A percentile compares a stretch with the other conserved stretches of the same genome.
Evolutionary conservation across 208 protist species (phyloP).

Genomic region (Sergeia podlipaevii): DNA sequence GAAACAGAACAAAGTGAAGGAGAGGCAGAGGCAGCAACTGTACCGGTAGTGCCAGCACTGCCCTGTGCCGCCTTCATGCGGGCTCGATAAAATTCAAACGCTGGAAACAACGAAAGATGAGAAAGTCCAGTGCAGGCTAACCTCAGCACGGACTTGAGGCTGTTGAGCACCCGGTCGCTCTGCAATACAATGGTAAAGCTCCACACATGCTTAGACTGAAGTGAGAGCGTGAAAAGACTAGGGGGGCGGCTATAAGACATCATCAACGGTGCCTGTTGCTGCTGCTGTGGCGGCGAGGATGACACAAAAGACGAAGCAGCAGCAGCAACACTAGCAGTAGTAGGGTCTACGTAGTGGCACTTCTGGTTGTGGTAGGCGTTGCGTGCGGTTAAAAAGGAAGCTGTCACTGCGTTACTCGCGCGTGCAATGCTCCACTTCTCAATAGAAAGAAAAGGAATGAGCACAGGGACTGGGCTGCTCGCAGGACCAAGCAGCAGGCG

Average conservation of each 20-base stretch:
- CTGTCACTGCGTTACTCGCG: slow-evolving; percentile 11
- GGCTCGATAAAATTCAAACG: too few relatives aligned
- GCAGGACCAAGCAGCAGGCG: slow-evolving; percentile 12
- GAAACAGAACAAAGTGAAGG: too few relatives aligned
- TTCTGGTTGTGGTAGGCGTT: slow-evolving; percentile 13
- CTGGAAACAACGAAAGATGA: too few relatives aligned
- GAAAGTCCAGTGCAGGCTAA: too few relatives aligned
- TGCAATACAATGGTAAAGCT: slow-evolving; percentile 22
- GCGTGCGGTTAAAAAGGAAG: slow-evolving; percentile 5
- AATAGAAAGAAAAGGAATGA: slow-evolving; percentile 53
- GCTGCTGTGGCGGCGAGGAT: slow-evolving; percentile 6
- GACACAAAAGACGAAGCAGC: too few relatives aligned
- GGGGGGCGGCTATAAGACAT: slow-evolving; percentile 1
- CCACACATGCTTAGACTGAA: slow-evolving; percentile 49
- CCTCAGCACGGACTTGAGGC: slow-evolving; percentile 14
- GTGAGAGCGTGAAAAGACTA: slow-evolving; percentile 27
- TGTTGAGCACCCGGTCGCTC: slow-evolving; percentile 16
- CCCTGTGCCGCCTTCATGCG: too few relatives aligned
- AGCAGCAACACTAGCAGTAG: neutral
- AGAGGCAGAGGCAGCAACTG: too few relatives aligned
- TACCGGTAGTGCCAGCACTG: too few relatives aligned
- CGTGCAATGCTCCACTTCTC: slow-evolving; percentile 31
- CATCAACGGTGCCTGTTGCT: too few relatives aligned
- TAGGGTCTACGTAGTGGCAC: neutral
- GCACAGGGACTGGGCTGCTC: slow-evolving; percentile 15